phyloP scores from a whole-genome alignment of 2,329 filamentous ascomycete species.

The Ophiostoma tasmaniense region DNA sequence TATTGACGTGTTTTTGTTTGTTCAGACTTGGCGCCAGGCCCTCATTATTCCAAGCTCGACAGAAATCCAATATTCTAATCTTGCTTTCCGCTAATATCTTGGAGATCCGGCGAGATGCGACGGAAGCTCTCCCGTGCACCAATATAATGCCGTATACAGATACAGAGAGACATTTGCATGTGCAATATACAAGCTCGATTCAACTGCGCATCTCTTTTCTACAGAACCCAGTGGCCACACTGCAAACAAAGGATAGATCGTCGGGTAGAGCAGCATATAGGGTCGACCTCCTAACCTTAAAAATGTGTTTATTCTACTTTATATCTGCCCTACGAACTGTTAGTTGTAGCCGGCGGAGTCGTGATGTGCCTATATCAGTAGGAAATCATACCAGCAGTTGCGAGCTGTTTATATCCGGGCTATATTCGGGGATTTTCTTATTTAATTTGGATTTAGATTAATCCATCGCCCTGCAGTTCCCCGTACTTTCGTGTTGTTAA shows the following conservation, averaged over 20 bases:
- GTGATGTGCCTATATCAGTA: not conserved
- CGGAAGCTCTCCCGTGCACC: not conserved
- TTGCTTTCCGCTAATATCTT: not conserved
- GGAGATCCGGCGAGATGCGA: not conserved
- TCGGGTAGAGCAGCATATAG: not conserved
- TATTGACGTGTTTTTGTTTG: not conserved
- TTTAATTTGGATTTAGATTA: not conserved
- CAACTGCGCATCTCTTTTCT: not conserved
- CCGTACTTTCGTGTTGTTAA: not conserved
- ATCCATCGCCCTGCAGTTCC: not conserved
- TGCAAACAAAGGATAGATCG: not conserved
- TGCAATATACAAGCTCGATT: not conserved
- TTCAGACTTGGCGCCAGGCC: not conserved
- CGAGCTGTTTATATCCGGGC: not conserved
- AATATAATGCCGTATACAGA: not conserved
- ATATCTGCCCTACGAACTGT: not conserved
- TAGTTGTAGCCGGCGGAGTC: not conserved
- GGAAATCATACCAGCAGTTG: not conserved
- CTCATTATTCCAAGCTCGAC: not conserved
- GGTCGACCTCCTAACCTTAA: not conserved
- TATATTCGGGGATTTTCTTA: not conserved
- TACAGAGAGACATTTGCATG: not conserved
- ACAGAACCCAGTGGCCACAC: too few species aligned
- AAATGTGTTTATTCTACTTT: not conserved
- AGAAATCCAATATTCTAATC: not conserved